These are phyloP conservation scores for Torrubiella hemipterigena DNA, from an alignment of 2,329 filamentous ascomycete genomes.

Conservation along the genomic window DNA sequence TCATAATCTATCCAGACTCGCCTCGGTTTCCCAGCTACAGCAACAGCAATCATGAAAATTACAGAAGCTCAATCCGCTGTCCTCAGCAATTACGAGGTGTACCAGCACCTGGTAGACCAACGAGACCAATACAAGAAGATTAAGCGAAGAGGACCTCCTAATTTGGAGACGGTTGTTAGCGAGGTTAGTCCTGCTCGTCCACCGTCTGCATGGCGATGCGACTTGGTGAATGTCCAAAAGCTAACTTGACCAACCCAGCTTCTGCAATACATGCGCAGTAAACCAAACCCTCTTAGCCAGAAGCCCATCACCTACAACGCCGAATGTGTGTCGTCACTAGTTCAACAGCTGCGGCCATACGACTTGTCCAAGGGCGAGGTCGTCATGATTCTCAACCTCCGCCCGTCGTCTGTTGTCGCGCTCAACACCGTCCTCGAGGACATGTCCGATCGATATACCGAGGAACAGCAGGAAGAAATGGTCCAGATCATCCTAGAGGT, in stretches of 20 bases:
- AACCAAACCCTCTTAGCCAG: conserved; percentile 43
- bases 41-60: conserved; percentile 66
- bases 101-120: conserved; percentile 49
- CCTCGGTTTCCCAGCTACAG: too few relatives aligned
- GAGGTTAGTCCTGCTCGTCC: conserved; percentile 40
- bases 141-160: conserved; percentile 40
- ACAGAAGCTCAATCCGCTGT: conserved; percentile 58
- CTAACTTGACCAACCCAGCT: conserved; percentile 40
- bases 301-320: conserved; percentile 40
- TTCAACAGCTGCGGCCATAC: conserved; percentile 42
- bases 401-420: conserved; percentile 42
- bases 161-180: conserved; percentile 48
- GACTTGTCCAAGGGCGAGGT: conserved; percentile 56
- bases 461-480: conserved; percentile 47
- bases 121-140: conserved; percentile 36
- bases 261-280: conserved; percentile 45
- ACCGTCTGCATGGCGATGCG: too few relatives aligned
- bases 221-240: too few relatives aligned
- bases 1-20: too few relatives aligned
- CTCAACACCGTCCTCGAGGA: conserved; percentile 56
- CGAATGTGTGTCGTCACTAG: conserved; percentile 38
- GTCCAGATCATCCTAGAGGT: conserved; percentile 43
- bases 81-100: conserved; percentile 64
- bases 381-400: conserved; percentile 56
- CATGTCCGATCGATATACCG: conserved; percentile 46